These are phyloP conservation scores for Rhamnella rubrinervis DNA, from an alignment of 331 rosid genomes.

Conservation along the genomic window DNA sequence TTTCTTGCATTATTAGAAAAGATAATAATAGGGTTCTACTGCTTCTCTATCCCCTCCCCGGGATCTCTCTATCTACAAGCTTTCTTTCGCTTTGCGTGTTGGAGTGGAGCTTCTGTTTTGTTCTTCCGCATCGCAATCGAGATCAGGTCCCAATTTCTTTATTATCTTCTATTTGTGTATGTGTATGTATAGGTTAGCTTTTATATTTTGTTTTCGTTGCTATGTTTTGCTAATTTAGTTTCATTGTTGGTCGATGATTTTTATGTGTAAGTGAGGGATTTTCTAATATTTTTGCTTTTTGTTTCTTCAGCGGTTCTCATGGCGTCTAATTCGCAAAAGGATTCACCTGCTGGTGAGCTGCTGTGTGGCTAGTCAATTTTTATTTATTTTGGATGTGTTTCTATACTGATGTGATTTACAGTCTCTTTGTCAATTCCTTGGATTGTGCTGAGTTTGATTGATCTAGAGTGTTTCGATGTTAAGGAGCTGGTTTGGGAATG, in stretches of 20 bases:
- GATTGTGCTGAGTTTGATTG: conserved; percentile 16
- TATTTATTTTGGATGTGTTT: neutral
- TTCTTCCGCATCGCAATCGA: neutral
- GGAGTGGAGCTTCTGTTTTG: neutral
- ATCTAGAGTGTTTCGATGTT: neutral
- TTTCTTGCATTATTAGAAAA: no score
- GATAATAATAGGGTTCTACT: conserved; percentile 1
- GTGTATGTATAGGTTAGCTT: neutral
- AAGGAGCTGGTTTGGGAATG: neutral
- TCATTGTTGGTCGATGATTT: neutral
- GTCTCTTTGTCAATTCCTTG: neutral
- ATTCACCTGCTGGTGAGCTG: conserved; percentile 49
- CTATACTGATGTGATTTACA: neutral
- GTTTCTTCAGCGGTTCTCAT: conserved; percentile 29
- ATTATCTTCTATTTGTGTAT: neutral
- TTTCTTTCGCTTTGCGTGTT: neutral
- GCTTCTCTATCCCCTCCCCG: neutral
- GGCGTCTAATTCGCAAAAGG: conserved; percentile 58
- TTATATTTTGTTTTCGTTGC: neutral
- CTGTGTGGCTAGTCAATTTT: neutral
- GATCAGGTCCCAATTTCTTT: conserved; percentile 14
- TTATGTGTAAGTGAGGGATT: neutral
- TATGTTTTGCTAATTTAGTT: neutral
- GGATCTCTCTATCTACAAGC: conserved; percentile 11
- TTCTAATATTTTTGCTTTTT: neutral